Base-by-base conservation (phyloP, 768 basidiomycete species). In the Suillus spraguei region DNA sequence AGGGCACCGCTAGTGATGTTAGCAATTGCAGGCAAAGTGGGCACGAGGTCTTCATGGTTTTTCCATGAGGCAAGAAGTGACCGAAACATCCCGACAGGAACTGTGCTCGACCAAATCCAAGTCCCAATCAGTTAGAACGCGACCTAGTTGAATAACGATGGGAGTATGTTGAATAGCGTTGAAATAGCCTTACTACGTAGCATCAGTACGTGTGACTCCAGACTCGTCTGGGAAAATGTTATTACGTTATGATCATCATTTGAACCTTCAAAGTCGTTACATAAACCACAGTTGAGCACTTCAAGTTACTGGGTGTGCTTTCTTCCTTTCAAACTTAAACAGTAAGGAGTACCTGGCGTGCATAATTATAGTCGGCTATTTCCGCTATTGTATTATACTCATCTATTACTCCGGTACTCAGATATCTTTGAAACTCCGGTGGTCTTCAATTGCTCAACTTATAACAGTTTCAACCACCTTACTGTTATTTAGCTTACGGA, bases 21-120 rank as follows among this genome's bases (percentile, higher is more conserved):
- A 28, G 28, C 4, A 20, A 28, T 32, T 28, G 17, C 39, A 41
- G 56, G 39, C 17, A 17, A 17, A 56, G 24, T 28, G 24, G 16
- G 38, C 11, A 17, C 28, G 17, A 20, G 36, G n/a, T 39, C 55
- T 38, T 59, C 49, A 11, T 41, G 36, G 17, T 17, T 61, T 61
- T 61, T 36, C 38, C 49, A 58, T 38, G 60, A 24, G 32, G 60
- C 55, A n/a, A 61, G 36, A n/a, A 61, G 24, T 8, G 60, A 61
- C 20, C 55, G 55, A 61, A 61, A 56, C 60, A 61, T 61, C 36
- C 36, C 17, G n/a, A 59, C 39, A 28, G 22, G 38, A 56, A 28
- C 39, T 22, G 33, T 38, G 22, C 13, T 55, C 54, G 3, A 53
- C n/a, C 20, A 54, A 20, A 16, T 10, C 17, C 50, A 53, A 54